These are phyloP conservation scores for Alternaria sp. DNA, from an alignment of 2,329 filamentous ascomycete genomes.

Conservation along the genomic window DNA sequence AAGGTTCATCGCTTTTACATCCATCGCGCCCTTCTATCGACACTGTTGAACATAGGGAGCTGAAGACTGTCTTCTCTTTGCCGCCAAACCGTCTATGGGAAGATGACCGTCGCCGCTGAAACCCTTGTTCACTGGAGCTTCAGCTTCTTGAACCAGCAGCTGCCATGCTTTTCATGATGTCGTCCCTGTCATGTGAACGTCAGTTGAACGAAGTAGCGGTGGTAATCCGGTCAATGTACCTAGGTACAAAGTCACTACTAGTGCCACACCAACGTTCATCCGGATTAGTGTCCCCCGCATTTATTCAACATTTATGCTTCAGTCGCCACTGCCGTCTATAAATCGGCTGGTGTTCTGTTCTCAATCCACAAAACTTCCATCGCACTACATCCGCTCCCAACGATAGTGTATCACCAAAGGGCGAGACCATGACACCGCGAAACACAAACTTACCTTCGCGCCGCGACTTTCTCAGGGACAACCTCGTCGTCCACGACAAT, in stretches of 20 bases:
- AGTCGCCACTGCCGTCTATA: neutral
- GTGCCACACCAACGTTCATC: neutral
- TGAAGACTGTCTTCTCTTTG: slow-evolving; percentile 3
- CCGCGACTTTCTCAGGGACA: neutral
- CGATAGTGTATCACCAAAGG: neutral
- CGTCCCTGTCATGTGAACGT: neutral
- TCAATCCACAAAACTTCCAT: neutral
- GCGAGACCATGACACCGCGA: neutral
- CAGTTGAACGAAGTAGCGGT: neutral
- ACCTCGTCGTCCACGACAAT: neutral
- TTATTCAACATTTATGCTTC: neutral
- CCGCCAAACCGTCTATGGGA: neutral
- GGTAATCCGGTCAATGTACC: neutral
- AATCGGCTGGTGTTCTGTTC: neutral
- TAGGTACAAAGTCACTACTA: neutral
- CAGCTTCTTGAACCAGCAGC: neutral
- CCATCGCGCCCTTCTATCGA: slow-evolving; percentile 22
- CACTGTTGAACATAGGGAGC: neutral
- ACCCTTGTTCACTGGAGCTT: neutral
- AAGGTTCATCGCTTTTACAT: slow-evolving; percentile 29
- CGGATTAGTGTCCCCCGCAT: neutral
- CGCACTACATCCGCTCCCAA: neutral
- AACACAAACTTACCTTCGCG: neutral
- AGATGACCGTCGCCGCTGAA: neutral
- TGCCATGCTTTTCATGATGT: neutral